These are phyloP conservation scores for Eleusine coracana DNA, from an alignment of 176 grass and related monocot species.

Conservation along the genomic window DNA sequence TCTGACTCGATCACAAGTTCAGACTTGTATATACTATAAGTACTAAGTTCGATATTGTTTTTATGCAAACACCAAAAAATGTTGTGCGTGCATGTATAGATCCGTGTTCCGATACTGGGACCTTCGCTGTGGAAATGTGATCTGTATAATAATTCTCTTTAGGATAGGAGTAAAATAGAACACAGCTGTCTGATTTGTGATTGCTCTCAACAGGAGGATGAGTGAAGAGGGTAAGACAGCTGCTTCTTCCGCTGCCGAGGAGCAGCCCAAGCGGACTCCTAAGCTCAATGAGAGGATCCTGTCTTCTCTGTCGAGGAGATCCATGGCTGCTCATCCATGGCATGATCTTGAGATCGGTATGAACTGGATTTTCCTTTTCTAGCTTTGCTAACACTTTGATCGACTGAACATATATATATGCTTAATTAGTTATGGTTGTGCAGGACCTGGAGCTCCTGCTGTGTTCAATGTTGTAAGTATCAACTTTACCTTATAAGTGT, in stretches of 20 bases:
- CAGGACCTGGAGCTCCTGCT: constrained; percentile 71
- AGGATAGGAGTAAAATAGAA: not conserved
- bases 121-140: not conserved
- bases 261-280: constrained; percentile 44
- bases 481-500: not conserved
- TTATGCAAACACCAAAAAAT: too few relatives aligned
- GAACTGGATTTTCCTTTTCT: not conserved
- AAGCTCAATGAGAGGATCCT: constrained; percentile 92
- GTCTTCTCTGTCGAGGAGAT: constrained; percentile 82
- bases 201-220: constrained; percentile 43
- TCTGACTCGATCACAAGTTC: not conserved
- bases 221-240: constrained; percentile 41
- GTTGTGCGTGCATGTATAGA: not conserved
- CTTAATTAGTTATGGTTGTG: constrained; percentile 15
- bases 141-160: not conserved
- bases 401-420: too few relatives aligned
- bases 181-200: not conserved
- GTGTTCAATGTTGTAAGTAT: constrained; percentile 83
- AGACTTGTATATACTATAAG: too few relatives aligned
- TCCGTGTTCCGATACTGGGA: not conserved
- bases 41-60: too few relatives aligned
- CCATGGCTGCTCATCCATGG: constrained; percentile 93
- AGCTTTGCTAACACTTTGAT: not conserved
- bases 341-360: constrained; percentile 91
- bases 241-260: constrained; percentile 13